Evolutionary conservation across 2,329 filamentous ascomycete genomes (phyloP), one percentile per base, ranked within the genome.

Genomic region (Trichophyton schoenleinii): DNA sequence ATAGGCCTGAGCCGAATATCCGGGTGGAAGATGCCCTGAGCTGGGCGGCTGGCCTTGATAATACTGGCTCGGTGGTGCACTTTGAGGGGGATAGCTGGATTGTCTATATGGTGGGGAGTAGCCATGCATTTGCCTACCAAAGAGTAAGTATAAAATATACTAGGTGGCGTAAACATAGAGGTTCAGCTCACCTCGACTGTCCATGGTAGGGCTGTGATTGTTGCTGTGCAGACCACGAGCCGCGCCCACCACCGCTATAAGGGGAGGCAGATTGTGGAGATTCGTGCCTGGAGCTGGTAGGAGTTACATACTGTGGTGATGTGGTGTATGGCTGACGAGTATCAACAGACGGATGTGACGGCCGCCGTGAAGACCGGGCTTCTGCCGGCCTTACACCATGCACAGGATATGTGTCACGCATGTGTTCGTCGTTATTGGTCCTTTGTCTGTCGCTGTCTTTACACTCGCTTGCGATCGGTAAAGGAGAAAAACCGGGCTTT

Each of bases 31-130:
- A 18, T 83, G 83, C 3, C 81, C 83, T 0, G 80, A 79, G 11
- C 84, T 80, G 6, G 80, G 79, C 62, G 80, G 79, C 22, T 77
- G 72, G 63, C 76, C 76, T 64, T 78, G 80, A 67, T 83, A 81
- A 67, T 81, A 84, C 52, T 82, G 79, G 34, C 75, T 78, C 63
- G 83, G 79, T 3, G 82, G 79, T 6, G 77, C 80, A 62, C 74
- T 79, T 49, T 80, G 77, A 20, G 80, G 76, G 13, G 79, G 74
- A 67, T 82, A 83, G 61, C 75, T 80, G 48, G 76, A 76, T 63
- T 83, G 81, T 48, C 81, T 75, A 68, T 87, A 86, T 34, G 84
- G 79, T 20, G 81, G 79, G 49, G 85, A 86, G 72, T 86, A 86
- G 34, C 83, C 86, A 64, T 76, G 74, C 63, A 73, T 69, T 64